These are phyloP conservation scores for Neurospora pannonica DNA, from an alignment of 495 filamentous ascomycete species.

Conservation along the genomic window DNA sequence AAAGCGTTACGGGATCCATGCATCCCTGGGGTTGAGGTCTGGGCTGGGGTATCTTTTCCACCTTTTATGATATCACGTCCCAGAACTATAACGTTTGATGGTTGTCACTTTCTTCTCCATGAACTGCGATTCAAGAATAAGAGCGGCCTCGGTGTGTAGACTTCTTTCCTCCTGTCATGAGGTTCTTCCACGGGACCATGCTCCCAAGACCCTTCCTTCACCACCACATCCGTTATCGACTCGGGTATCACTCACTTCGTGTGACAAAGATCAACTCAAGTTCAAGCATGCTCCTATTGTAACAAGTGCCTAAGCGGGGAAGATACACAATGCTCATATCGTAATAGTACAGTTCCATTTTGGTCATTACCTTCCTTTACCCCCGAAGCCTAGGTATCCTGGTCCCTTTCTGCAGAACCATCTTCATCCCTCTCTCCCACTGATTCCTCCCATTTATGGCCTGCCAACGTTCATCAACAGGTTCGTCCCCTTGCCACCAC, in stretches of 20 bases:
- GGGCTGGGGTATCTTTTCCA: neutral
- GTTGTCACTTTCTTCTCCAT: neutral
- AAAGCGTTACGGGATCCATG: neutral
- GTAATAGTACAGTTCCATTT: constrained; percentile 20
- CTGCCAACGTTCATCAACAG: constrained; percentile 43
- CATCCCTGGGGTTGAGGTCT: neutral
- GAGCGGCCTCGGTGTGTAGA: neutral
- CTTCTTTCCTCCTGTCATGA: neutral
- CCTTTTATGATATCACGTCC: neutral
- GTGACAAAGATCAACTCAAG: neutral
- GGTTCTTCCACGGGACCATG: neutral
- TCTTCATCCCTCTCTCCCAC: neutral
- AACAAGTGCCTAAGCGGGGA: constrained; percentile 17
- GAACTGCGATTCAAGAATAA: neutral
- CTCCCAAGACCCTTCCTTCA: neutral
- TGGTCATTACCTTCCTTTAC: constrained; percentile 5
- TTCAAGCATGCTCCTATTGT: neutral
- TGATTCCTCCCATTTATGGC: constrained; percentile 12
- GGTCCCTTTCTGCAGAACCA: neutral
- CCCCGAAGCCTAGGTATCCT: neutral
- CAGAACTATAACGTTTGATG: neutral
- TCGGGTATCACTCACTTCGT: neutral
- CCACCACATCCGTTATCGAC: neutral
- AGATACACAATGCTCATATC: constrained; percentile 17
- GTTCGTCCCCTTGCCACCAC: constrained; percentile 59